Evolutionary conservation across 2,329 filamentous ascomycete genomes (phyloP), one percentile per base, ranked within the genome.

Genomic region (Fusarium udum): DNA sequence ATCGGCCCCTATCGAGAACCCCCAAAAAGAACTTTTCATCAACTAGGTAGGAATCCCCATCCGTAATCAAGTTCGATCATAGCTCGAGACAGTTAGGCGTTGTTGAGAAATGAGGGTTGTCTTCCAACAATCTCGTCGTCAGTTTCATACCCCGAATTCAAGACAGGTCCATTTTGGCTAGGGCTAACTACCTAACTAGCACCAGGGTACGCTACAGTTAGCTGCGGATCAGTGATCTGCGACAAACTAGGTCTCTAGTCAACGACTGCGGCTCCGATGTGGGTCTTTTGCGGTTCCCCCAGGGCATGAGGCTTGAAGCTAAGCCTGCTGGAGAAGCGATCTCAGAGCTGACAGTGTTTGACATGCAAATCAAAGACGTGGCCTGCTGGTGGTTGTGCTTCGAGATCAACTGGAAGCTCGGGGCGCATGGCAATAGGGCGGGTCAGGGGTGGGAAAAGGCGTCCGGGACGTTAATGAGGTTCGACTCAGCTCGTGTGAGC

Each of bases 181-280:
- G 32, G 36, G 15, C n/a, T 32, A 22, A 16, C 45, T 48, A 48
- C 32, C 20, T 32, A 22, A 16, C 45, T 48, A 48, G 37, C 20
- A 28, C 9, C 34, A 48, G 32, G 31, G 31, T 53, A 40, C 51
- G 51, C 45, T 37, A 51, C 22, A 51, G 15, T 20, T 69, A 78
- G 76, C 67, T 73, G 76, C 76, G 76, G 76, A 78, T 78, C 76
- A 78, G 67, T 66, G 76, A 78, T 78, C 71, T 75, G 64, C 73
- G 56, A 68, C 76, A 73, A 24, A 22, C 31, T 24, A 51, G n/a
- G 31, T 34, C 16, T 31, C 48, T 51, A 68, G 49, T 66, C 45
- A 71, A 64, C 63, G 67, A 74, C 73, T 78, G 76, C 76, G 76
- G 76, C 67, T 78, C 76, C 76, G 76, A 78, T 52, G 76, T 78